Percentiles rank a stretch among this genome's conserved stretches.
Evolutionary conservation across 208 protist species (phyloP).

Genomic region (Acanthamoeba healyi): DNA sequence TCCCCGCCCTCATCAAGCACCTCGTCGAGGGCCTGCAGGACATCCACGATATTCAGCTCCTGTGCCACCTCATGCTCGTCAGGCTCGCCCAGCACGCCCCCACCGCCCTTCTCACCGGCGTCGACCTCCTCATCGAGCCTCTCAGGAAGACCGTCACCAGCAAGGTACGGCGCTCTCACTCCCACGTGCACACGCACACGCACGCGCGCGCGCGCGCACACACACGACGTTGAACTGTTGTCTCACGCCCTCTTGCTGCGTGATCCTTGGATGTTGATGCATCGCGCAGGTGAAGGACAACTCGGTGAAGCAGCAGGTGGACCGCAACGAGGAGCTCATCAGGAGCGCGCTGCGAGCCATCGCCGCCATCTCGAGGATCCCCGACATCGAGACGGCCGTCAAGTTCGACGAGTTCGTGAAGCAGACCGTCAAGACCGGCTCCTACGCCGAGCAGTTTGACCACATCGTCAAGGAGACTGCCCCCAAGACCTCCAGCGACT

Average conservation of each 20-base stretch:
- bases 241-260: no score
- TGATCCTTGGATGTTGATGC: no score
- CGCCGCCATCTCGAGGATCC: constrained; percentile 56
- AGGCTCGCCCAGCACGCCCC: constrained; percentile 71
- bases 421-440: constrained; percentile 58
- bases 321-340: constrained; percentile 89
- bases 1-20: constrained; percentile 85
- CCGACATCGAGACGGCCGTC: constrained; percentile 62
- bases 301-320: constrained; percentile 88
- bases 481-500: constrained; percentile 24
- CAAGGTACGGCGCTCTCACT: constrained; percentile 68
- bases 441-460: constrained; percentile 63
- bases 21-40: constrained; percentile 86
- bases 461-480: constrained; percentile 71
- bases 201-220: not conserved
- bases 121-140: constrained; percentile 82
- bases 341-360: constrained; percentile 81
- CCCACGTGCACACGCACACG: no score
- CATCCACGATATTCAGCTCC: constrained; percentile 89
- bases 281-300: constrained; percentile 64
- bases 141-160: constrained; percentile 80
- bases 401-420: constrained; percentile 75
- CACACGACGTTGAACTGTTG: not conserved
- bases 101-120: constrained; percentile 67
- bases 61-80: constrained; percentile 87